Base-by-base conservation (phyloP, 1,284 basidiomycete genomes). In the Apiotrichum mycotoxinovorans region DNA sequence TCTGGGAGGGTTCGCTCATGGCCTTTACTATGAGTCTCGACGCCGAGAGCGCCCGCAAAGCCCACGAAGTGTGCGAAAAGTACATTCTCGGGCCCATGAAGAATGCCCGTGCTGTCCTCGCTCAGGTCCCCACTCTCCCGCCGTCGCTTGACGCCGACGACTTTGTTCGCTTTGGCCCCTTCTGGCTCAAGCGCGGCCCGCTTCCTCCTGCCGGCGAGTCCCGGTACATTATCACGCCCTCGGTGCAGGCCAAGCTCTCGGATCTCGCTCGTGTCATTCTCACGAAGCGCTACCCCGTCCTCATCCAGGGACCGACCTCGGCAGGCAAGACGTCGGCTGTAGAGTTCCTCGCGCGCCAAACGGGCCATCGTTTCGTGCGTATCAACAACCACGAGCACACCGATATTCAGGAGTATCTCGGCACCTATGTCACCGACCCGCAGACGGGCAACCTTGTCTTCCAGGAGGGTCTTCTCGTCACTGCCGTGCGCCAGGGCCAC, bases 381-480 rank as follows among this genome's bases (percentile, higher is more conserved):
- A 98, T 98, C 83, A 98, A 99, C 80, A 98, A 99, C 70, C 96
- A 99, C 79, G 96, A 99, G 69, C 96, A 98, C 72, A 99, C 96
- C 5, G 96, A 99, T 74, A 94, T 95, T 50, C 96, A 99, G 71
- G 96, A 99, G 73, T 99, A 99, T 71, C 83, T 98, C 51, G 96
- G 96, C 8, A 94, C 93, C 0, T 99, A 99, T 70, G 86, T 95
- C 17, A 94, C 95, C 1, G 94, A 98, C 74, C 85, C 93, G 7
- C 76, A 84, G 25, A 91, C 91, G 0, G 96, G 96, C 23, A 95
- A 93, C 74, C 83, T 98, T 18, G 85, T 89, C 15, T 98, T 96
- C 79, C 88, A 89, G 66, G 96, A 98, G 72, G 96, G 96, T 7
- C 79, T 97, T 2, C 83, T 99, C 33, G 92, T 98, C 35, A 89